phyloP scores from a whole-genome alignment of 352 stramenopile genomes.

The Phytopythium litorale region DNA sequence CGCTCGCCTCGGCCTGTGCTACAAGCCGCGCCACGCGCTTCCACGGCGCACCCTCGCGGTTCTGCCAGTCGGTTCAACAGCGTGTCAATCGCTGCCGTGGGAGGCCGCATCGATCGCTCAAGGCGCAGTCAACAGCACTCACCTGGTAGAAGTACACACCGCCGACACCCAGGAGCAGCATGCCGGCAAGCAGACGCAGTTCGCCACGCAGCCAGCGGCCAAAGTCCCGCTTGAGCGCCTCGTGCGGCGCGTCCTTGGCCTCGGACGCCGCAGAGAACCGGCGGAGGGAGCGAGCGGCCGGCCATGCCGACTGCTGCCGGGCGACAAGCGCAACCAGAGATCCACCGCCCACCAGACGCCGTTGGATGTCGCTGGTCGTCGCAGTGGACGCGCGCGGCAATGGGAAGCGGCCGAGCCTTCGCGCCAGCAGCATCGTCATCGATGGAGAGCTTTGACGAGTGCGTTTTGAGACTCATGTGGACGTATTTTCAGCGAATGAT shows the following conservation, averaged over 20 bases:
- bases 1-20: conserved; percentile 42
- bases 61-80: conserved; percentile 18
- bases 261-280: conserved; percentile 12
- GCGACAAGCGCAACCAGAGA: neutral
- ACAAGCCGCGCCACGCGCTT: conserved; percentile 51
- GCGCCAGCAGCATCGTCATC: neutral
- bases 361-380: neutral
- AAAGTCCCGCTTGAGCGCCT: conserved; percentile 62
- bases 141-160: conserved; percentile 74
- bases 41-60: conserved; percentile 52
- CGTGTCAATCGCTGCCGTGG: neutral
- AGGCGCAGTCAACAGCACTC: neutral
- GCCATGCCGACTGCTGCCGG: neutral
- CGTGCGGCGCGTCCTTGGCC: conserved; percentile 22
- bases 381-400: neutral
- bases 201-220: conserved; percentile 55
- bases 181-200: conserved; percentile 30
- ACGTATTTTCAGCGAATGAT: neutral
- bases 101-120: neutral
- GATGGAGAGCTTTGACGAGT: too few relatives aligned
- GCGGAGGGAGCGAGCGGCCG: neutral
- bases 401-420: neutral
- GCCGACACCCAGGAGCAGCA: conserved; percentile 40
- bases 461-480: neutral
- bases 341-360: neutral